Percentiles rank a stretch among this genome's conserved stretches.
Conservation (phyloP, 352 stramenopile genomes). For the Blastocystis sp. region DNA sequence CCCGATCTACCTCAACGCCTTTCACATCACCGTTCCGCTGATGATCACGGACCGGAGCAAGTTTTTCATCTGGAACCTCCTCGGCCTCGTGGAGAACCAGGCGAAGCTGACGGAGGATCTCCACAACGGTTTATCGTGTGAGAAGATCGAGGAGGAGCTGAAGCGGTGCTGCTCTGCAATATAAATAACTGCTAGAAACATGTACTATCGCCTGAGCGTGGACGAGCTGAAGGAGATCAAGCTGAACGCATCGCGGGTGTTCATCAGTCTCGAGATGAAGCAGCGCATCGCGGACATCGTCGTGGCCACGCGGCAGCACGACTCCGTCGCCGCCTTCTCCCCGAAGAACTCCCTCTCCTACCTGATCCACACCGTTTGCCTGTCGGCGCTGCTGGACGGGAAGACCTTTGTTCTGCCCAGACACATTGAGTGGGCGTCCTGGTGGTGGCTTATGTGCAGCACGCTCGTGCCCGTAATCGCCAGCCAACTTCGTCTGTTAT, state of each 20-base stretch:
- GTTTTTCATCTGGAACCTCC: slow-evolving; percentile 27
- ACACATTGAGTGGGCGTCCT: slow-evolving; percentile 27
- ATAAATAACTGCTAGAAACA: background rate
- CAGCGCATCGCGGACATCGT: slow-evolving; percentile 35
- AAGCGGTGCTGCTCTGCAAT: slow-evolving; percentile 1
- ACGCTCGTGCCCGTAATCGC: slow-evolving; percentile 33
- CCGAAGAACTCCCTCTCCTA: slow-evolving; percentile 24
- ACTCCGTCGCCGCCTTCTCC: background rate
- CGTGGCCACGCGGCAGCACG: slow-evolving; percentile 39
- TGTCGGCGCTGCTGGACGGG: slow-evolving; percentile 40
- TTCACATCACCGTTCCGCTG: slow-evolving; percentile 40
- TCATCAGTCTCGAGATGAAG: slow-evolving; percentile 50
- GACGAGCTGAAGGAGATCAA: slow-evolving; percentile 61
- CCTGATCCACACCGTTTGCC: background rate
- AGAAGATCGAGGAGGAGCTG: slow-evolving; percentile 63
- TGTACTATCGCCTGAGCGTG: slow-evolving; percentile 57
- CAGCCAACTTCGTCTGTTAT: slow-evolving; percentile 36
- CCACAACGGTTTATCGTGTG: slow-evolving; percentile 38
- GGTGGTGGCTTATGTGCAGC: background rate
- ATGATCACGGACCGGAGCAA: slow-evolving; percentile 19
- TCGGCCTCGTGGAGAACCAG: slow-evolving; percentile 54
- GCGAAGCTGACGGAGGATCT: slow-evolving; percentile 53
- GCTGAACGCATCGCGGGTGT: slow-evolving; percentile 25
- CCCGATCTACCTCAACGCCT: slow-evolving; percentile 49
- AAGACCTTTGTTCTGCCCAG: slow-evolving; percentile 53